A percentile compares a stretch with the other conserved stretches of the same genome.
These are phyloP conservation scores for Creolimax fragrantissima DNA, from an alignment of 78 protist genomes.

Conservation along the genomic window DNA sequence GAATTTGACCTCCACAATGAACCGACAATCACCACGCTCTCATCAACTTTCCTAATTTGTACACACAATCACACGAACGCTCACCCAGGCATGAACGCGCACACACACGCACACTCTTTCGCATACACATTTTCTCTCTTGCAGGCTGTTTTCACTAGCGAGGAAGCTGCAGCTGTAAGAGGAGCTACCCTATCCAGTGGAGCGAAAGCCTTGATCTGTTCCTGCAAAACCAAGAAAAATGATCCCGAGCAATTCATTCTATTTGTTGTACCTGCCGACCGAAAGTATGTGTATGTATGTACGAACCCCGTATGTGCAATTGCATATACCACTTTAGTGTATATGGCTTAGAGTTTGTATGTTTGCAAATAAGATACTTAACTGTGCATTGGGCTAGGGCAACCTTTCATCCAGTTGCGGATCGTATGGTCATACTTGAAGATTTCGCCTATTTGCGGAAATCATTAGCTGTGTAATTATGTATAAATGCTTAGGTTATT, in stretches of 20 bases:
- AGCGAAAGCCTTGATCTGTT: not conserved
- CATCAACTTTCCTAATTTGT: not conserved
- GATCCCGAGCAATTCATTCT: not conserved
- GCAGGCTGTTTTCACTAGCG: constrained; percentile 1
- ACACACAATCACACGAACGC: no score
- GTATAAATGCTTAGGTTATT: no score
- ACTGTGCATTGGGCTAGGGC: no score
- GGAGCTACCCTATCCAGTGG: not conserved
- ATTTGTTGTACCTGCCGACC: not conserved
- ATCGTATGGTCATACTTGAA: no score
- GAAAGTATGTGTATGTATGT: not conserved
- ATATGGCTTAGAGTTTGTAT: no score
- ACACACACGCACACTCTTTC: no score
- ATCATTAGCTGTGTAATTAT: no score
- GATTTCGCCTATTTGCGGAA: no score
- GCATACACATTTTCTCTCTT: not conserved
- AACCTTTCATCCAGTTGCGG: no score
- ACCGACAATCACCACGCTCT: not conserved
- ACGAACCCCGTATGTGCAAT: not conserved
- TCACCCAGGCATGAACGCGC: no score
- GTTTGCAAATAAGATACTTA: not conserved
- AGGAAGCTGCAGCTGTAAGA: not conserved
- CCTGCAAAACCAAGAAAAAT: not conserved
- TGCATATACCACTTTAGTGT: not conserved
- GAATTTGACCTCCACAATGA: no score